Base-by-base conservation (phyloP, 1,139 yeast species). In the Candida tropicalis region DNA sequence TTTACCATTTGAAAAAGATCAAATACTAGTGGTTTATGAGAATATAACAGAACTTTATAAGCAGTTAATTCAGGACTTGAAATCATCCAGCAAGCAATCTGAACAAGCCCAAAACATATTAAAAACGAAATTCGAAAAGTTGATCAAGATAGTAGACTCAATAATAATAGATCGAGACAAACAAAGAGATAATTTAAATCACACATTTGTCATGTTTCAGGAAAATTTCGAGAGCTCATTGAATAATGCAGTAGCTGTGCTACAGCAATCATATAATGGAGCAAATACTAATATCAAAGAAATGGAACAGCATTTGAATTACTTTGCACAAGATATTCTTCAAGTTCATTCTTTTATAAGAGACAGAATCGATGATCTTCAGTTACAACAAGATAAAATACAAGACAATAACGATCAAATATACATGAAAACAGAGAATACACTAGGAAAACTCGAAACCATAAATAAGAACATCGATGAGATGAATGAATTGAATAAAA, bases 1-100 rank as follows among this genome's bases (percentile, higher is more conserved):
- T 0, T 50, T 76, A 3, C 82, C 83, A 0, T 77, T 59, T 50
- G 79, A 78, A 46, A 79, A 78, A 47, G 79, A 75, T 35, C 80
- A 76, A 43, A 66, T 80, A 0, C 47, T 79, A 35, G 54, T 61
- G 10, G 55, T 79, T 25, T 79, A 76, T 50, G 44, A 69, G 15
- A 79, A 79, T 45, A 68, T 81, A 7, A 78, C 84, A 3, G 50
- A 48, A 25, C 47, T 63, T 1, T 67, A 66, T 45, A 46, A 52
- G 1, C 46, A 52, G 11, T 51, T 70, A 31, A 50, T 53, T 34
- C 22, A 47, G 1, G 59, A 62, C 7, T 39, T 65, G 22, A 33
- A 40, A 2, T 27, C 40, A 3, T 49, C 65, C 1, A 48, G 55
- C 11, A 38, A 39, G 8, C 37, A 40, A 7, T 44, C 58, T 6